Base-by-base conservation (phyloP, 2,329 filamentous ascomycete genomes). In the Hypoxylon sp. region DNA sequence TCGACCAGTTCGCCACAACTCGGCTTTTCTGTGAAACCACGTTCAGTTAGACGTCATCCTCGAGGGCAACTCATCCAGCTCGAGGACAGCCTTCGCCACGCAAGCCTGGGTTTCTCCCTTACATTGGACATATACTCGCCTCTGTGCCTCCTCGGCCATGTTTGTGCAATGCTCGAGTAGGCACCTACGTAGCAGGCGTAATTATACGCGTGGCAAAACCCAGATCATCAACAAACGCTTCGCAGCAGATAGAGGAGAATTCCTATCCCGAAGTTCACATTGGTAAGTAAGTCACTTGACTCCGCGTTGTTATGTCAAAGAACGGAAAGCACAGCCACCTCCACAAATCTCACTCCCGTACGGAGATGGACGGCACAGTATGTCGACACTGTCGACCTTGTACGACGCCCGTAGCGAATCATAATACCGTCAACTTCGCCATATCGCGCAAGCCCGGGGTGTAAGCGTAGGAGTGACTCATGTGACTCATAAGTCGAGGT, bases 221-320 rank as follows among this genome's bases (percentile, higher is more conserved):
- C 14, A 42, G 51, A 22, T 8, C 28, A 36, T 33, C 44, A 16
- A 44, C n/a, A 12, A 40, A 24, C 36, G 42, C 36, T 32, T 38
- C 42, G 26, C 32, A 28, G 26, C 8, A 49, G n/a, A 12, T 22
- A 20, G 32, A 2, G 48, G 16, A 33, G 22, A 33, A n/a, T 16
- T 45, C 30, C 52, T 36, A 45, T 52, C 24, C 20, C 22, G 32
- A 46, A 24, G 14, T 48, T 56, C 24, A 46, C 38, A 40, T 40
- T 26, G 20, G n/a, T n/a, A n/a, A n/a, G n/a, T 30, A 58, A 49
- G 64, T 71, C 65, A 70, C 65, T 70, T 71, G 67, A 67, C 48
- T 57, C 53, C 53, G 42, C 55, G 54, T 68, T 24, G 36, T 53
- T 46, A 42, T 61, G 33, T 18, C 9, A 18, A 45, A 18, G 16